Percentiles rank a stretch among this genome's conserved stretches.
phyloP scores from a whole-genome alignment of 495 filamentous ascomycete genomes.

The Saxophila tyrrhenica region DNA sequence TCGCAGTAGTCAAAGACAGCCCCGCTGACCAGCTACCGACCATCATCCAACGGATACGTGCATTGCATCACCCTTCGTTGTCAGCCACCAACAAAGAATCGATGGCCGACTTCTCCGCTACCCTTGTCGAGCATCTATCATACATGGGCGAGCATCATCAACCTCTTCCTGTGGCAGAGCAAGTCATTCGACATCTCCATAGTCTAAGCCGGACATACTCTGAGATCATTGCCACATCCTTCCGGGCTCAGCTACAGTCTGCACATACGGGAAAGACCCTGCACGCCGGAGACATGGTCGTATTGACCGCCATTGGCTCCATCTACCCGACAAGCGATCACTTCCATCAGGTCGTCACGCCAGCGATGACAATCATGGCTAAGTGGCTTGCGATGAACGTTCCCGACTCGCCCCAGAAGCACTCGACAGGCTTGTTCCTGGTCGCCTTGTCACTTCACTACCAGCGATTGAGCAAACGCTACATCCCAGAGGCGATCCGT shows the following conservation, averaged over 20 bases:
- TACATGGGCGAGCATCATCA: constrained; percentile 47
- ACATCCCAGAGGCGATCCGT: constrained; percentile 76
- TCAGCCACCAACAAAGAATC: constrained; percentile 71
- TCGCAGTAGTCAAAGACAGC: constrained; percentile 50
- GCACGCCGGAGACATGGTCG: constrained; percentile 59
- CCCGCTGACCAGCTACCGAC: constrained; percentile 54
- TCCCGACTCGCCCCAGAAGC: constrained; percentile 49
- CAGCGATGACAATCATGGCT: constrained; percentile 68
- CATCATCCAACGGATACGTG: constrained; percentile 78
- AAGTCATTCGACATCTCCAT: constrained; percentile 66
- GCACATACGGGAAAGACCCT: constrained; percentile 53
- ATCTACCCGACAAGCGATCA: constrained; percentile 94
- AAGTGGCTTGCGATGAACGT: constrained; percentile 71
- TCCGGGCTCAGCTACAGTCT: constrained; percentile 57
- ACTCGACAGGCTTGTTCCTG: constrained; percentile 66
- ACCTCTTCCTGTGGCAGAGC: constrained; percentile 52
- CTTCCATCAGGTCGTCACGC: constrained; percentile 87
- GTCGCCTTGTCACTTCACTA: constrained; percentile 68
- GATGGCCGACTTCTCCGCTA: constrained; percentile 58
- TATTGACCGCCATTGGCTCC: constrained; percentile 69
- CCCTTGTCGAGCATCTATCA: constrained; percentile 68
- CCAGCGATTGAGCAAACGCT: constrained; percentile 68
- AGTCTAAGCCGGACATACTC: constrained; percentile 77
- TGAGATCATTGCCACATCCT: constrained; percentile 60
- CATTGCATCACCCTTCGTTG: constrained; percentile 81